phyloP scores from a whole-genome alignment of 2,329 filamentous ascomycete genomes.

The Pestalotiopsis sp. region DNA sequence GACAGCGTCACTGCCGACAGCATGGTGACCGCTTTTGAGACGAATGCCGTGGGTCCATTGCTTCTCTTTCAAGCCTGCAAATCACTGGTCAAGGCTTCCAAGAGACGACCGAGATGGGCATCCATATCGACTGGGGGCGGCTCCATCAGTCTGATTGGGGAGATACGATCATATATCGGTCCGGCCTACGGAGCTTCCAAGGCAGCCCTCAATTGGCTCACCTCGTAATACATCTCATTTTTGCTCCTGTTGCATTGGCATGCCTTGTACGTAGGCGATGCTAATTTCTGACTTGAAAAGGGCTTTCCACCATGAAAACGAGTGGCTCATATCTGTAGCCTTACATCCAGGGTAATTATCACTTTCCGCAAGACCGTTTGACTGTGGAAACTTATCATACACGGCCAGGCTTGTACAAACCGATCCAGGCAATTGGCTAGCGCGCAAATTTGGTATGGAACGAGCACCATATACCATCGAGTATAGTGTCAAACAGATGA shows the following conservation, averaged over 20 bases:
- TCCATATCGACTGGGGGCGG: constrained; percentile 31
- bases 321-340: constrained; percentile 18
- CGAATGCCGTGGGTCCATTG: constrained; percentile 32
- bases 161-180: constrained; percentile 18
- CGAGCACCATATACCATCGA: constrained; percentile 22
- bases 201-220: constrained; percentile 33
- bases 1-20: constrained; percentile 33
- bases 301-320: constrained; percentile 19
- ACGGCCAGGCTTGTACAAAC: constrained; percentile 20
- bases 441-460: constrained; percentile 19
- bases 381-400: background rate
- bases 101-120: constrained; percentile 29
- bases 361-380: too few species aligned
- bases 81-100: constrained; percentile 31
- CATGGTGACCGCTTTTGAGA: constrained; percentile 24
- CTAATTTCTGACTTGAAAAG: constrained; percentile 5
- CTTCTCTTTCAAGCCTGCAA: constrained; percentile 34
- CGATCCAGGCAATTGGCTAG: constrained; percentile 20
- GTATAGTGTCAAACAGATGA: constrained; percentile 20
- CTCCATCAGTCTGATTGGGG: constrained; percentile 24
- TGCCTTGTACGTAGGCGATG: background rate
- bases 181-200: constrained; percentile 34
- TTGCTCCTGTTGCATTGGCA: background rate
- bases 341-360: constrained; percentile 20
- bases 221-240: constrained; percentile 14